Evolutionary conservation across 495 filamentous ascomycete species (phyloP).

Genomic region (Aspergillus biplanus): DNA sequence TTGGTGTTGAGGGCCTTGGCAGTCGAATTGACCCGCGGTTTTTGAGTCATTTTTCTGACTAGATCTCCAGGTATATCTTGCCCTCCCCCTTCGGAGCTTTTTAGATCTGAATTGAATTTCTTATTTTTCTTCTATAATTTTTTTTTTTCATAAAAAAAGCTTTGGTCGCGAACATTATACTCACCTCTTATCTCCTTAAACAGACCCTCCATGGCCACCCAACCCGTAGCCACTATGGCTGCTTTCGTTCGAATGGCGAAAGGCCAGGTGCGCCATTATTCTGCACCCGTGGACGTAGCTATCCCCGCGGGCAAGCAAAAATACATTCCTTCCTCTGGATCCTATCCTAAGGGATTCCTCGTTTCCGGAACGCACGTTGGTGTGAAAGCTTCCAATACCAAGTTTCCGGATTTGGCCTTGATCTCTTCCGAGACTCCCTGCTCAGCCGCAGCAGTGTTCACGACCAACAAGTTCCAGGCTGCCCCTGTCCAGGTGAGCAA

Average conservation of each 20-base stretch:
- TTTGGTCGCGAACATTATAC: neutral
- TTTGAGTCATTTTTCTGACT: conserved; percentile 25
- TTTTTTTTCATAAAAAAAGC: neutral
- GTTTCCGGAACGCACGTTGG: conserved; percentile 89
- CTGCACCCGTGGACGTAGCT: conserved; percentile 61
- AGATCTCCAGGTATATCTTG: conserved; percentile 16
- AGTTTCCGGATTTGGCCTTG: conserved; percentile 85
- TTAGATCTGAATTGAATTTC: neutral
- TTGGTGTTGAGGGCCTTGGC: neutral
- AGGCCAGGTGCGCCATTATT: conserved; percentile 58
- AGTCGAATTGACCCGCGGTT: conserved; percentile 9
- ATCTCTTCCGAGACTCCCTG: conserved; percentile 86
- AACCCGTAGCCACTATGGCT: conserved; percentile 40
- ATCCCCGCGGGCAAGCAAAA: conserved; percentile 78
- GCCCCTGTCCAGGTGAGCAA: conserved; percentile 87
- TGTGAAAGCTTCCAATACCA: conserved; percentile 89
- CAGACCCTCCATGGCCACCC: conserved; percentile 35
- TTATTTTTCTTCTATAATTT: neutral
- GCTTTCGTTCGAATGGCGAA: conserved; percentile 46
- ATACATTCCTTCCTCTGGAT: conserved; percentile 83
- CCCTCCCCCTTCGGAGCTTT: neutral
- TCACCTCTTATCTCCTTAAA: neutral
- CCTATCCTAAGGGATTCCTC: conserved; percentile 87
- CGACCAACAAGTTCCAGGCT: conserved; percentile 97
- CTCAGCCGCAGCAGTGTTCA: conserved; percentile 93